Base-by-base conservation (phyloP, 164 flowering plant genomes). In the Euptelea pleiosperma region DNA sequence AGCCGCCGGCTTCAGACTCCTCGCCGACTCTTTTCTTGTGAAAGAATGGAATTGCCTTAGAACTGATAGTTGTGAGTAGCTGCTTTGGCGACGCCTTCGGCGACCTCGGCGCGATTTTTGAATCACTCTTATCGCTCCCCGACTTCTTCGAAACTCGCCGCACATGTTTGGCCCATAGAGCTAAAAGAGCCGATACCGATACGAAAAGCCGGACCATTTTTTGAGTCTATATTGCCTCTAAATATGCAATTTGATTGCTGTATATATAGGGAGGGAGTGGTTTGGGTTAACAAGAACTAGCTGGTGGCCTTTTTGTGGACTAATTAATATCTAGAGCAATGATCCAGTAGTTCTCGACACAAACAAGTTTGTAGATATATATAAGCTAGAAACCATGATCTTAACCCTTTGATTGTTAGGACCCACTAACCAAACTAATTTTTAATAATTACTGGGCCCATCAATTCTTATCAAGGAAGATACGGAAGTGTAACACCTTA, bases 151-250 rank as follows among this genome's bases (percentile, higher is more conserved):
- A 50, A 4, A 61, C 28, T 9, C 60, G 66, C 34, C 36, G 34
- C 7, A 67, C 74, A 16, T 73, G 83, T 53, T 72, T 77, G 57
- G 83, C 68, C 31, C 76, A 79, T 0, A 74, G 60, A 31, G 72
- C 70, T 46, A 75, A 55, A 2, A 81, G 46, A 4, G 75, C 60
- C 12, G 75, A 48, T 5, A 71, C 70, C 1, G 78, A 73, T 25
- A 60, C 28, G 54, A 80, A 67, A 74, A 9, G 36, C 64, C 79
- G n/a, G n/a, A n/a, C n/a, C n/a, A n/a, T n/a, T n/a, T n/a, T n/a
- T n/a, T n/a, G n/a, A n/a, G n/a, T n/a, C n/a, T n/a, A n/a, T n/a
- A n/a, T n/a, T n/a, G n/a, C n/a, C n/a, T n/a, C n/a, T n/a, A n/a
- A n/a, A n/a, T n/a, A n/a, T n/a, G n/a, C n/a, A n/a, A n/a, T n/a